A percentile compares a stretch with the other conserved stretches of the same genome.
phyloP scores from a whole-genome alignment of 2,329 filamentous ascomycete genomes.

The Ophiostoma fasciatum region DNA sequence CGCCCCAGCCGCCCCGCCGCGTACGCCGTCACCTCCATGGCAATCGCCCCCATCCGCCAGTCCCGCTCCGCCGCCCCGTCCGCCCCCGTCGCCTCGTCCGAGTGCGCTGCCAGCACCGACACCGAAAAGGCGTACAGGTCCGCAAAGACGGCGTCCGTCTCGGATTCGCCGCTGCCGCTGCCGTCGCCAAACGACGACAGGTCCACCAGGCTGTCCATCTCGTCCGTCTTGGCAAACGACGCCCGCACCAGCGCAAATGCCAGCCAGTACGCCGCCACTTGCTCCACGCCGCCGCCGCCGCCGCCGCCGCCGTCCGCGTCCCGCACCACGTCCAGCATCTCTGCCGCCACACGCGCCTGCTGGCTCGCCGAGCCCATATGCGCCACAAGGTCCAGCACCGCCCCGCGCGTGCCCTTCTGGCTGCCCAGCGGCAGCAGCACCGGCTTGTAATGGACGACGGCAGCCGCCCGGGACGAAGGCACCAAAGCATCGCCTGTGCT shows the following conservation, averaged over 20 bases:
- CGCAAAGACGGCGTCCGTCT: slow-evolving; percentile 33
- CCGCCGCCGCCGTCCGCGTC: slow-evolving; percentile 40
- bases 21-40: slow-evolving; percentile 66
- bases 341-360: slow-evolving; percentile 44
- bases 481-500: too few species aligned
- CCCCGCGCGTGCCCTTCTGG: slow-evolving; percentile 44
- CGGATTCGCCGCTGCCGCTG: slow-evolving; percentile 16
- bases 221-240: slow-evolving; percentile 32
- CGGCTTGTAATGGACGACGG: too few species aligned
- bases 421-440: slow-evolving; percentile 50
- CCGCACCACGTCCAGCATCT: slow-evolving; percentile 49
- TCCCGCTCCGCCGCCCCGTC: slow-evolving; percentile 29
- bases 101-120: slow-evolving; percentile 40
- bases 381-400: slow-evolving; percentile 42
- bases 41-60: slow-evolving; percentile 63
- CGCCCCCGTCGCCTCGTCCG: slow-evolving; percentile 24
- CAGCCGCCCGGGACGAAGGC: too few species aligned
- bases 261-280: slow-evolving; percentile 67
- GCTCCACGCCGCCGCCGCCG: too few species aligned
- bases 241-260: slow-evolving; percentile 56
- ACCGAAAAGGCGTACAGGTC: slow-evolving; percentile 59
- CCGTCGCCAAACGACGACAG: slow-evolving; percentile 24
- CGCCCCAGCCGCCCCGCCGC: slow-evolving; percentile 52
- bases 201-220: slow-evolving; percentile 53
- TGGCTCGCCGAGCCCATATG: slow-evolving; percentile 41